Conservation (phyloP, 1,139 yeast genomes). For the Debaryomyces subglobosus region DNA sequence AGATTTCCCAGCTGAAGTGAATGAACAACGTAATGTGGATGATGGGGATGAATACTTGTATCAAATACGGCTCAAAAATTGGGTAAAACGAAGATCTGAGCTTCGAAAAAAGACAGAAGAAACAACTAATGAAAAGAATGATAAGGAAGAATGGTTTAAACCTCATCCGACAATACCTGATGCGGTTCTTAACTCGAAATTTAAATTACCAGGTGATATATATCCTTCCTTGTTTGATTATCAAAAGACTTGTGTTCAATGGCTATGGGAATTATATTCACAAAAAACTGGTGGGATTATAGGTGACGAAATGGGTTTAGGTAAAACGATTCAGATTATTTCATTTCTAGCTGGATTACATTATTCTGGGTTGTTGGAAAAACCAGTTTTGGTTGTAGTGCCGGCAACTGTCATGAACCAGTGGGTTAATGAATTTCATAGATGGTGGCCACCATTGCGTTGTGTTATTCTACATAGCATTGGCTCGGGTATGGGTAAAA, state of each 20-base stretch:
- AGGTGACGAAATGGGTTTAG: conserved; percentile 98
- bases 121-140: not conserved
- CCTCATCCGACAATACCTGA: conserved; percentile 83
- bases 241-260: conserved; percentile 88
- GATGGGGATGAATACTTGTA: conserved; percentile 78
- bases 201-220: conserved; percentile 86
- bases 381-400: conserved; percentile 86
- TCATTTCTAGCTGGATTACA: conserved; percentile 90
- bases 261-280: conserved; percentile 78
- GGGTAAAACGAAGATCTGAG: conserved; percentile 56
- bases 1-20: conserved; percentile 22
- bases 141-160: conserved; percentile 60
- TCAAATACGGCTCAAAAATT: conserved; percentile 56
- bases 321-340: conserved; percentile 90
- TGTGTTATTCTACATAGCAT: conserved; percentile 87
- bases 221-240: conserved; percentile 86
- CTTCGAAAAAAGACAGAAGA: conserved; percentile 19
- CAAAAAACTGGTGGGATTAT: conserved; percentile 93
- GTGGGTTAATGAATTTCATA: conserved; percentile 94
- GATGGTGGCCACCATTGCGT: conserved; percentile 98
- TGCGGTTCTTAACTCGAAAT: conserved; percentile 68
- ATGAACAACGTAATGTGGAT: conserved; percentile 51
- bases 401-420: conserved; percentile 96
- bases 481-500: conserved; percentile 78
- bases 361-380: conserved; percentile 71